Conservation (phyloP, 768 basidiomycete genomes). For the Boletus rex-veris region DNA sequence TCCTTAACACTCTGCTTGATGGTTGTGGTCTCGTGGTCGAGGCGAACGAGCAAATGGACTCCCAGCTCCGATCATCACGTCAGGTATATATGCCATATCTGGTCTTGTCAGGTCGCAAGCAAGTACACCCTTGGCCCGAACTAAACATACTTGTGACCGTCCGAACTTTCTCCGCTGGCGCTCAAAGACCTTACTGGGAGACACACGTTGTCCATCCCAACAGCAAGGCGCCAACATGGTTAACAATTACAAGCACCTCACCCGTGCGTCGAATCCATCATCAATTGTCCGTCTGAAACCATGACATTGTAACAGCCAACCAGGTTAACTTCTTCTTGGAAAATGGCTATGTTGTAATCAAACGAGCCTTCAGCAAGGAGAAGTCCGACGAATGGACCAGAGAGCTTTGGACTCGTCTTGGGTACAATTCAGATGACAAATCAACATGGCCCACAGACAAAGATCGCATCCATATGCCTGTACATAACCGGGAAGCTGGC, state of each 20-base stretch:
- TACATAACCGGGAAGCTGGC: slow-evolving; percentile 39
- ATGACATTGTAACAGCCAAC: slow-evolving; percentile 7
- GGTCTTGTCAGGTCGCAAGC: not conserved
- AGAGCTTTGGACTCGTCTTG: slow-evolving; percentile 52
- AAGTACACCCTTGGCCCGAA: not conserved
- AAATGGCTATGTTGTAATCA: slow-evolving; percentile 53
- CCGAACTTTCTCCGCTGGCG: not conserved
- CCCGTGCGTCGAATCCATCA: not conserved
- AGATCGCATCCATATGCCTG: slow-evolving; percentile 57
- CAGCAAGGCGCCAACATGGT: not conserved
- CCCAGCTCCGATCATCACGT: too few relatives aligned
- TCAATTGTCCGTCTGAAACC: not conserved
- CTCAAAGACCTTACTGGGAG: not conserved
- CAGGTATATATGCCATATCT: too few relatives aligned
- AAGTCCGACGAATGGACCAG: slow-evolving; percentile 46
- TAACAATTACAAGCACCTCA: not conserved
- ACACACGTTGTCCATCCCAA: not conserved
- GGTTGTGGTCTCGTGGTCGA: too few relatives aligned
- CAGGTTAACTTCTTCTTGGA: slow-evolving; percentile 57
- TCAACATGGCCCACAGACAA: slow-evolving; percentile 45
- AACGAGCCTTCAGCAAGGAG: slow-evolving; percentile 50
- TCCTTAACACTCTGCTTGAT: too few relatives aligned
- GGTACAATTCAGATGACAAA: slow-evolving; percentile 50
- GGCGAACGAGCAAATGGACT: too few relatives aligned
- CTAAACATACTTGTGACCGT: not conserved